Conservation (phyloP, 352 stramenopile species). For the Globisporangium iwayamae region DNA sequence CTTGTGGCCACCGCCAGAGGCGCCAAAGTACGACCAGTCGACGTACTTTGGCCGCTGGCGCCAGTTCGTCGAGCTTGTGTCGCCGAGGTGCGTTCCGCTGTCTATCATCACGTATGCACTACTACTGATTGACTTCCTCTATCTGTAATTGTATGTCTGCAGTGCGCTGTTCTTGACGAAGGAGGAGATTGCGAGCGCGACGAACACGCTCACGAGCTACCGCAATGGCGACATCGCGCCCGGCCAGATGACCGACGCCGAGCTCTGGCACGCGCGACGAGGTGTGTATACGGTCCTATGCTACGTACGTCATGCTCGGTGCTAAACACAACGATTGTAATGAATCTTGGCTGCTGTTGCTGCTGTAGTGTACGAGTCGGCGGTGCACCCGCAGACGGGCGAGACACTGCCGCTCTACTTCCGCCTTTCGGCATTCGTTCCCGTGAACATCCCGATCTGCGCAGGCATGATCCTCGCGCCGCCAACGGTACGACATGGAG, state of each 20-base stretch:
- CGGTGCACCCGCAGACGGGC: constrained; percentile 80
- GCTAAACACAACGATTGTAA: too few species aligned
- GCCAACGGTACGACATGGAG: constrained; percentile 43
- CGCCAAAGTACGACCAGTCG: constrained; percentile 79
- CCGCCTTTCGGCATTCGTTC: constrained; percentile 81
- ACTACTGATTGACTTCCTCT: too few species aligned
- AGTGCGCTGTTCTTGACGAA: constrained; percentile 71
- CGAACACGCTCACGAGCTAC: constrained; percentile 51
- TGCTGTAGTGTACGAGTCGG: constrained; percentile 62
- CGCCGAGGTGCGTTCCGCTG: constrained; percentile 35
- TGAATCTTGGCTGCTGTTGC: too few species aligned
- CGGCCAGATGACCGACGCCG: constrained; percentile 45
- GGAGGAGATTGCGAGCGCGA: constrained; percentile 57
- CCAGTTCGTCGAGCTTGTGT: constrained; percentile 83
- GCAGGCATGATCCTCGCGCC: constrained; percentile 80
- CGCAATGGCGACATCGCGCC: constrained; percentile 44
- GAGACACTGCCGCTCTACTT: constrained; percentile 66
- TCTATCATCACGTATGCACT: too few species aligned
- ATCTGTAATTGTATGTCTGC: not conserved
- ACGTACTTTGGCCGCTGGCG: constrained; percentile 84
- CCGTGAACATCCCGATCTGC: constrained; percentile 86
- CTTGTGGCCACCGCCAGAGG: constrained; percentile 28
- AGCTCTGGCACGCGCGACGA: constrained; percentile 77
- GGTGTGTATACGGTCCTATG: constrained; percentile 19
- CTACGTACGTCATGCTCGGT: too few species aligned